Evolutionary conservation across 306 rosid genomes (phyloP).

Genomic region (Erythrophleum fordii): DNA sequence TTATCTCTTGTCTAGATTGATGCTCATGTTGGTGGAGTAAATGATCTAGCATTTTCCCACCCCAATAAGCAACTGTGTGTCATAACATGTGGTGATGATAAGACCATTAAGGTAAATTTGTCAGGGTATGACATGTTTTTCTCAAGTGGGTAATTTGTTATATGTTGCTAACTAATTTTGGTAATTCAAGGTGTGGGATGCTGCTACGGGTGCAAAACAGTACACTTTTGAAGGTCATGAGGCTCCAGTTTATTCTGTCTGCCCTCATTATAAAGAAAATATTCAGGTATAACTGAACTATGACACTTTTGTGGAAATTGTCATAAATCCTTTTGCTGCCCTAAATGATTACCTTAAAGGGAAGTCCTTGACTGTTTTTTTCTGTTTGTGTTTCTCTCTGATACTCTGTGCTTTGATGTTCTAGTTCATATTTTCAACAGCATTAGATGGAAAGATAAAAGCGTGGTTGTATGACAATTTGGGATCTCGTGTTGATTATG

Average conservation of each 20-base stretch:
- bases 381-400: constrained; percentile 25
- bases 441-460: constrained; percentile 94
- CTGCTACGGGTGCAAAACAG: constrained; percentile 76
- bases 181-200: constrained; percentile 91
- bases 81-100: constrained; percentile 90
- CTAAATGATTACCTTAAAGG: neutral
- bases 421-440: constrained; percentile 93
- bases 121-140: constrained; percentile 31
- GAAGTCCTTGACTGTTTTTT: neutral
- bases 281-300: constrained; percentile 68
- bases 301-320: constrained; percentile 33
- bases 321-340: constrained; percentile 29
- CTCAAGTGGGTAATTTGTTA: constrained; percentile 27
- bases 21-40: constrained; percentile 88
- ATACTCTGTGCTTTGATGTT: constrained; percentile 36
- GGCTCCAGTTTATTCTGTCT: constrained; percentile 93
- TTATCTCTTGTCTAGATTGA: constrained; percentile 63
- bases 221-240: constrained; percentile 95
- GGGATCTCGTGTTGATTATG: constrained; percentile 99
- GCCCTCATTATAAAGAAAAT: constrained; percentile 93
- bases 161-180: constrained; percentile 40
- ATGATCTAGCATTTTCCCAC: constrained; percentile 83
- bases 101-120: constrained; percentile 82
- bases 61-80: constrained; percentile 88
- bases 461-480: constrained; percentile 98